phyloP scores from a whole-genome alignment of 768 basidiomycete genomes.

The Butyriboletus loyo region DNA sequence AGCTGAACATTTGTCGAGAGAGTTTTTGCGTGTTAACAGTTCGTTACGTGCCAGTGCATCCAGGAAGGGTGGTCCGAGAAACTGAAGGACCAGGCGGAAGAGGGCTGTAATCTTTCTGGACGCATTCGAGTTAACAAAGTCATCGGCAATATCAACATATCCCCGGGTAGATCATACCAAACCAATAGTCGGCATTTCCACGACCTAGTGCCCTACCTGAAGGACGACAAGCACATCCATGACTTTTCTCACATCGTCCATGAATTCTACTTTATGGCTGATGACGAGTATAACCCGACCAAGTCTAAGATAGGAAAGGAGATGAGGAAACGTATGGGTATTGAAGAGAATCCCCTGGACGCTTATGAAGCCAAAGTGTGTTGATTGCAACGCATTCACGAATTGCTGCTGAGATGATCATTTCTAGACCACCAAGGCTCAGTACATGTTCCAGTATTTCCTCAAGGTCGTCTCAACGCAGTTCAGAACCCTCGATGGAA shows the following conservation, averaged over 20 bases:
- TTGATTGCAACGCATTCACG: slow-evolving; percentile 1
- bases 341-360: slow-evolving; percentile 76
- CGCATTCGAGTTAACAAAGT: slow-evolving; percentile 96
- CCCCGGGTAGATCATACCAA: slow-evolving; percentile 95
- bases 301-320: slow-evolving; percentile 59
- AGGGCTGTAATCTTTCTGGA: slow-evolving; percentile 93
- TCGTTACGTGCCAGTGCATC: slow-evolving; percentile 60
- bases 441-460: slow-evolving; percentile 99
- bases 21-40: background rate
- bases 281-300: slow-evolving; percentile 74
- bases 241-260: slow-evolving; percentile 92
- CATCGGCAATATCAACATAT: slow-evolving; percentile 91
- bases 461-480: slow-evolving; percentile 97
- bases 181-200: slow-evolving; percentile 72
- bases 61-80: slow-evolving; percentile 95
- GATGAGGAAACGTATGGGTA: slow-evolving; percentile 71
- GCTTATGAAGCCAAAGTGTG: slow-evolving; percentile 55
- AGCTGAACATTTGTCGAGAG: slow-evolving; percentile 18
- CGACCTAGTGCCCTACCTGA: slow-evolving; percentile 92
- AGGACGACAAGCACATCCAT: slow-evolving; percentile 82
- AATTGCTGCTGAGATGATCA: slow-evolving; percentile 1
- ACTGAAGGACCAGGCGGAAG: slow-evolving; percentile 85
- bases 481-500: slow-evolving; percentile 79
- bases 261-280: slow-evolving; percentile 71
- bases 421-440: slow-evolving; percentile 63